Evolutionary conservation across 2,329 filamentous ascomycete species (phyloP), one percentile per base, ranked within the genome.

Genomic region (Exophiala phaeomuriformis): DNA sequence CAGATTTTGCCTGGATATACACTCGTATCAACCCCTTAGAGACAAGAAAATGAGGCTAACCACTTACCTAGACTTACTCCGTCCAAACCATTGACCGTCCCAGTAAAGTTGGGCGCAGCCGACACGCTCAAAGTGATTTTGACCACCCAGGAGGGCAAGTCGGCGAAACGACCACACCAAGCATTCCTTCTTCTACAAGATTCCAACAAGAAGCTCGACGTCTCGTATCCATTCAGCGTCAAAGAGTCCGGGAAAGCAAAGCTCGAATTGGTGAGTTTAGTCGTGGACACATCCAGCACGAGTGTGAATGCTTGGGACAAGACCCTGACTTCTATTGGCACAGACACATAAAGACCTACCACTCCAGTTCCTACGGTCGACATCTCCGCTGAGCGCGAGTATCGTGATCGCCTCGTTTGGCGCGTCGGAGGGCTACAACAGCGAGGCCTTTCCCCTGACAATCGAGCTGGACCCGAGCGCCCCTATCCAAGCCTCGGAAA

Each of bases 271-370:
- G 90, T 97, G 80, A 61, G 85, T 75, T 32, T 55, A 51, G 19
- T n/a, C 19, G 19, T 19, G 19, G 19, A 41, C 33, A n/a, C 12
- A 51, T 9, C 35, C 48, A 9, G 4, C 12, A 8, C 41, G 9
- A 7, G 30, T 4, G 29, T 4, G 19, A n/a, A 32, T n/a, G 36
- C 6, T n/a, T n/a, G 9, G 6, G 36, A 39, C 10, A 28, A 10
- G 10, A 12, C 39, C 28, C 39, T 41, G 27, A 27, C 39, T 27
- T 27, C 7, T 5, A 27, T 41, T 9, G 19, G 12, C 12, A 51
- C 68, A 96, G 91, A 81, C 85, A 53, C 87, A 91, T 55, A 91
- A 90, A 74, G 90, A 97, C 65, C 81, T 98, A 56, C 91, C 93
- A 27, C 66, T 83, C 58, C 89, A 95, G 72, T 83, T 97, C 65